Evolutionary conservation across 169 alveolate genomes (phyloP).

Genomic region (Besnoitia besnoiti): DNA sequence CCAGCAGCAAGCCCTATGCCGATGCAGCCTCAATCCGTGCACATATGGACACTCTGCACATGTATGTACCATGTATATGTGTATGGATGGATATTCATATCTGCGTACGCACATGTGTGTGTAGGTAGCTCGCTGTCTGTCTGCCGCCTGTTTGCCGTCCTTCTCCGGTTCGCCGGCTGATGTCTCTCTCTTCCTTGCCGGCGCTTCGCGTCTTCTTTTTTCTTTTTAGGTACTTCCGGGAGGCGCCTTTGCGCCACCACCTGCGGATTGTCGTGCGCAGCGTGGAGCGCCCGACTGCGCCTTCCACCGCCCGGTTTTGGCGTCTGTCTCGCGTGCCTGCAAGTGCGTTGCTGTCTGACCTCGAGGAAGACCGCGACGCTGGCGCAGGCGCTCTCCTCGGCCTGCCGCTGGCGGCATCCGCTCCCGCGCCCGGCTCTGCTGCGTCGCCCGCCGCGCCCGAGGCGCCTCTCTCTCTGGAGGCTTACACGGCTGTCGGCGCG

Average conservation of each 20-base stretch:
- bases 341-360: background rate
- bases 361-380: no score
- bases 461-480: background rate
- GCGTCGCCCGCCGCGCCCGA: background rate
- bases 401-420: background rate
- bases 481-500: background rate
- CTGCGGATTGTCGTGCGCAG: slow-evolving; percentile 37
- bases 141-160: background rate
- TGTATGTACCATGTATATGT: no score
- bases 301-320: slow-evolving; percentile 80
- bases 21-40: no score
- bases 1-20: no score
- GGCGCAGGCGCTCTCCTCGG: background rate
- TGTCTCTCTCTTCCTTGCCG: background rate
- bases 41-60: no score
- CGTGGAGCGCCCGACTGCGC: slow-evolving; percentile 73
- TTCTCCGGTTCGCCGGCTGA: background rate
- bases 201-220: background rate
- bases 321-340: background rate
- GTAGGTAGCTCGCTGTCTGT: no score
- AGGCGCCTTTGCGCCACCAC: slow-evolving; percentile 73
- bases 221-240: slow-evolving; percentile 74
- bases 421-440: background rate
- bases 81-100: no score
- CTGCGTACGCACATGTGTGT: no score